Evolutionary conservation across 805 yeast genomes (phyloP), one percentile per base, ranked within the genome.

Genomic region (Candida piceae): DNA sequence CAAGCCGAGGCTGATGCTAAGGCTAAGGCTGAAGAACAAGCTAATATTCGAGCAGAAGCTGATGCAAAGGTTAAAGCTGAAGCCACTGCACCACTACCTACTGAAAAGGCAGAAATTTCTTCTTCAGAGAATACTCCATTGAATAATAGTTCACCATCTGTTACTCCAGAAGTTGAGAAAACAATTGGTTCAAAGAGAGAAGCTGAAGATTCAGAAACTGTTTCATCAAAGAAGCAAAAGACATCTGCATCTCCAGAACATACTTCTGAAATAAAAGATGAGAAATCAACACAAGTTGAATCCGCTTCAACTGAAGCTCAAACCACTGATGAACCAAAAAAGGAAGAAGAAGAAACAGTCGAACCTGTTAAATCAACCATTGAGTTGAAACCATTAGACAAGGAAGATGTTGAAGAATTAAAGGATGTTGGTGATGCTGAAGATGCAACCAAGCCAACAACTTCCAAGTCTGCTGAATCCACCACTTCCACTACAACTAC

Each of bases 341-440:
- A 5, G 12, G 21, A 35, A 23, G 36, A 10, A 20, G 17, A 17
- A 15, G 16, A 28, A 12, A 35, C 34, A 11, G 41, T 43, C 24
- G 41, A 37, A 4, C 18, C 40, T 10, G 38, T 41, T 8, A 41
- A 43, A 25, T 36, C 50, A 16, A 49, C 58, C 5, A 52, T 57
- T 21, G 57, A 55, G 13, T 44, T 57, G 31, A 50, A 55, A 31
- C 64, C 64, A 28, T 41, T 57, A 38, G 65, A 58, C 29, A 48
- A 44, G 33, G 64, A 57, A 29, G 57, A 57, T 26, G 53, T 45
- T 8, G 58, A 48, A 17, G 59, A 55, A 23, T 15, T 26, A 15
- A 26, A 26, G 7, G 13, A 26, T 15, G 38, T 44, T 16, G 26
- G 39, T 11, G 46, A 44, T 26, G 52, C 37, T 22, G 46, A 38